These are phyloP conservation scores for Colletotrichum tropicicola DNA, from an alignment of 2,329 filamentous ascomycete species.

Conservation along the genomic window DNA sequence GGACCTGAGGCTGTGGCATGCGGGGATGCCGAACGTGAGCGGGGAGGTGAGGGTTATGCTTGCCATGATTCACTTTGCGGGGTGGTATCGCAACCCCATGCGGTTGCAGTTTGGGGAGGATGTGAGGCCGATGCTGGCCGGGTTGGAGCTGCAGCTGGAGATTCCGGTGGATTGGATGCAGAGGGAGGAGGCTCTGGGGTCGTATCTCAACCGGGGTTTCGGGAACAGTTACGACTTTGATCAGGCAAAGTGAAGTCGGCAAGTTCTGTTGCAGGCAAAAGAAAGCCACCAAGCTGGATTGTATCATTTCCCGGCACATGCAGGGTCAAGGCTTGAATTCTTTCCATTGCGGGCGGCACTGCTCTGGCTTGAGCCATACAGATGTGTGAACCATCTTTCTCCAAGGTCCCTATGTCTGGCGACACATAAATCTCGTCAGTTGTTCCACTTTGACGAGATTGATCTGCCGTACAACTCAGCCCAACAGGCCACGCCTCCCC, in stretches of 20 bases:
- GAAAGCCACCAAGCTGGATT: too few species aligned
- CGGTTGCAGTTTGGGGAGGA: conserved; percentile 61
- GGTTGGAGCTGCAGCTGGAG: conserved; percentile 49
- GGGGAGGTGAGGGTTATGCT: conserved; percentile 63
- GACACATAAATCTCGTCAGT: too few species aligned
- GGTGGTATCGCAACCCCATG: conserved; percentile 67
- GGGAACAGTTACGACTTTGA: conserved; percentile 71
- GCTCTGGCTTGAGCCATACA: too few species aligned
- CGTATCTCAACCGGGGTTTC: conserved; percentile 65
- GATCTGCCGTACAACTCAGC: too few species aligned
- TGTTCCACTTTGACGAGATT: too few species aligned
- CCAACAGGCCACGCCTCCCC: too few species aligned
- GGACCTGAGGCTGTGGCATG: conserved; percentile 71
- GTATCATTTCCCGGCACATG: too few species aligned
- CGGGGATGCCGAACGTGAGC: conserved; percentile 67
- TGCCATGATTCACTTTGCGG: conserved; percentile 68
- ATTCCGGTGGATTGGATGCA: conserved; percentile 59
- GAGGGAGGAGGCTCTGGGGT: conserved; percentile 48
- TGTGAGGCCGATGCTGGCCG: conserved; percentile 53
- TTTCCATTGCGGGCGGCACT: too few species aligned
- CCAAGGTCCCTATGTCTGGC: too few species aligned
- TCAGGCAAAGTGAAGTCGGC: conserved; percentile 45
- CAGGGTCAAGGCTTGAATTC: too few species aligned
- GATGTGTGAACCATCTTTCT: too few species aligned
- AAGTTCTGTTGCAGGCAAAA: too few species aligned